Evolutionary conservation across 176 grass and related monocot genomes (phyloP), one percentile per base, ranked within the genome.

Genomic region (Triticum turgidum): DNA sequence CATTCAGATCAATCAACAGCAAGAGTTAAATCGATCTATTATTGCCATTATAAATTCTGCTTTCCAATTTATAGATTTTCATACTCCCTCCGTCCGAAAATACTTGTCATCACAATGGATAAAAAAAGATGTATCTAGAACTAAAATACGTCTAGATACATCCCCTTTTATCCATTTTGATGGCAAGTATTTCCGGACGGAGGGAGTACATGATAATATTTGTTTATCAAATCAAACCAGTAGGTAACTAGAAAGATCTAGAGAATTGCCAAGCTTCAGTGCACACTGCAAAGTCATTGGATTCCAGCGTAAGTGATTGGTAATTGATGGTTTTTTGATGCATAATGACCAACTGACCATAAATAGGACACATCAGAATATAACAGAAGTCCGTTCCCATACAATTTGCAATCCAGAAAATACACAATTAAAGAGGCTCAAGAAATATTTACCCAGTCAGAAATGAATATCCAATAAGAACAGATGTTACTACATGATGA

Each of bases 401-500:
- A 56, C 29, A 82, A 65, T n/a, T 82, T 82, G 30, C 27, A 88
- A 71, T 42, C 14, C 51, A 85, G 14, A 73, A 86, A 86, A 86
- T 61, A 69, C 21, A 80, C 22, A 67, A 88, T 49, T 39, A 68
- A 44, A 78, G 52, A n/a, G 76, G 25, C 68, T 63, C 11, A n/a
- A 71, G 42, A 77, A 77, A 73, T 54, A 73, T 21, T 92, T 93
- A 98, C 97, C 97, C 90, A 5, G 90, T 97, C 56, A 99, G 41
- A 85, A 93, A 97, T 69, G 97, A 91, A 80, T 93, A 88, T 83
- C 94, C 94, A 3, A 99, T 99, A 84, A 99, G 83, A 89, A 88
- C 69, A 78, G 97, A 94, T 78, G 97, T 99, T 86, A 99, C 74
- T 64, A 99, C 79, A 91, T 99, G 97, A 91, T 99, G 97, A 89